These are phyloP conservation scores for Solanum raphanifolium DNA, from an alignment of 257 asterid genomes.

Conservation along the genomic window DNA sequence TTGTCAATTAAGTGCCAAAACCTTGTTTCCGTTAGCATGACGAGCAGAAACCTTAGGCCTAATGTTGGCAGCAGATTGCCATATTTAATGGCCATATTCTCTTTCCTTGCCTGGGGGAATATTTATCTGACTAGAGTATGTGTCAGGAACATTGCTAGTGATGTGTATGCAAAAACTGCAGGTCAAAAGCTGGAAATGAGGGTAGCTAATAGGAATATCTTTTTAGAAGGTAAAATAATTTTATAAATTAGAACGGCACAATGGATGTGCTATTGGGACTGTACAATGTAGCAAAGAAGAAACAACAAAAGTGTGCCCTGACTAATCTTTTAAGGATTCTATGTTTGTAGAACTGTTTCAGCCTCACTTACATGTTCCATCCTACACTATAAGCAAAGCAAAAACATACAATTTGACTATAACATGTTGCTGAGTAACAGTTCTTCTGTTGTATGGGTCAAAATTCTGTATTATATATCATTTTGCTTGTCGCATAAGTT, in stretches of 20 bases:
- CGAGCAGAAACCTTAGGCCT: neutral
- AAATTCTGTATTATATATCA: neutral
- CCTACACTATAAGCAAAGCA: neutral
- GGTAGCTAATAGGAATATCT: neutral
- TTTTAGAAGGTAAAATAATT: neutral
- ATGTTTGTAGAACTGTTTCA: neutral
- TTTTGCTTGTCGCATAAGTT: neutral
- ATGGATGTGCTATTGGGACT: neutral
- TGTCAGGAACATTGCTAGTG: neutral
- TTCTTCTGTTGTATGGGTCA: neutral
- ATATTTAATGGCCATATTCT: neutral
- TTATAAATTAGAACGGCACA: neutral
- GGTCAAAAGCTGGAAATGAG: neutral
- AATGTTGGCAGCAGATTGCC: neutral
- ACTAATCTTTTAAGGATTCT: neutral
- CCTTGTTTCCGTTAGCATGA: neutral
- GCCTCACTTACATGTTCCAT: neutral
- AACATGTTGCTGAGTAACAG: neutral
- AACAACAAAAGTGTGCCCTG: neutral
- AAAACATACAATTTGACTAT: neutral
- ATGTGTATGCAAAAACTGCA: neutral
- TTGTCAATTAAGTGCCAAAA: neutral
- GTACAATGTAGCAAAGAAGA: neutral
- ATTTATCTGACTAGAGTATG: neutral
- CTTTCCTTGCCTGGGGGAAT: neutral